These are phyloP conservation scores for Gossypium thurberi DNA, from an alignment of 345 rosid species.

Conservation along the genomic window DNA sequence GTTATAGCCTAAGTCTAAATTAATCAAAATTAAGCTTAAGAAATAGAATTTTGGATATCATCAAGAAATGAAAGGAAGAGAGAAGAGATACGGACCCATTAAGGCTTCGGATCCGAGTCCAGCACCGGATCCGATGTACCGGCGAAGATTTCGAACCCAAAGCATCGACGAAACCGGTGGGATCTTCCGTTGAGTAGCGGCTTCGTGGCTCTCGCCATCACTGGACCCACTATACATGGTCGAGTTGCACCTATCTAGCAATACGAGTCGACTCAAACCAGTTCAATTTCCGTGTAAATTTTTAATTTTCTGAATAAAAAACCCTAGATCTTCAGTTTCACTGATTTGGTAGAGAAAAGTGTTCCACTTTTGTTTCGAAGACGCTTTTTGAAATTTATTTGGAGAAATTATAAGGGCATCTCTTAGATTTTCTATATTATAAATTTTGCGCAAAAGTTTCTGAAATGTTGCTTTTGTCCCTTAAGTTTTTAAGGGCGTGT, in stretches of 20 bases:
- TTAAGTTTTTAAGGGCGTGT: no score
- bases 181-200: constrained; percentile 75
- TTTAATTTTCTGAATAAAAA: background rate
- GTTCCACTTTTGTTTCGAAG: background rate
- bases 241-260: background rate
- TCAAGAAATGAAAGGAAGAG: background rate
- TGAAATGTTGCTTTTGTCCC: background rate
- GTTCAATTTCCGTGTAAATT: constrained; percentile 8
- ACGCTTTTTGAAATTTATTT: background rate
- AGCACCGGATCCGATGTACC: constrained; percentile 88
- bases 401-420: background rate
- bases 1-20: background rate
- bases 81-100: constrained; percentile 54
- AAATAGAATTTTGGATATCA: background rate
- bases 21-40: background rate
- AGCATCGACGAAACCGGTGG: constrained; percentile 92
- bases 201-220: constrained; percentile 91
- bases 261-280: constrained; percentile 4
- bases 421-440: background rate
- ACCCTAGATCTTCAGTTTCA: constrained; percentile 18
- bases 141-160: constrained; percentile 92
- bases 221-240: constrained; percentile 91
- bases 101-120: constrained; percentile 99
- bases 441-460: background rate
- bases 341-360: background rate